Evolutionary conservation across 2,329 filamentous ascomycete species (phyloP).

Genomic region (Lachnellula occidentalis): DNA sequence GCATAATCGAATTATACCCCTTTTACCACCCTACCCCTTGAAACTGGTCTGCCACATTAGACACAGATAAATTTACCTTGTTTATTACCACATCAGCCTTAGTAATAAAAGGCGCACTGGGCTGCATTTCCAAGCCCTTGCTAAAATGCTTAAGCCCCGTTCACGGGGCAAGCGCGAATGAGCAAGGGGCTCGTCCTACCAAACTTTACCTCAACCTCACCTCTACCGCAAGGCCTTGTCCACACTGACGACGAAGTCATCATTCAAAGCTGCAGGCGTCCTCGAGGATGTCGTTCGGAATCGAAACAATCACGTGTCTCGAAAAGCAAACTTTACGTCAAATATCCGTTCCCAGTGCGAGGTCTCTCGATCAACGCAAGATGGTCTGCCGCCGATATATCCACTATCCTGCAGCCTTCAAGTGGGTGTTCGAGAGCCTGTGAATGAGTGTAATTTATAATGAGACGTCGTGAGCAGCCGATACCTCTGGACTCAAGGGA

Average conservation of each 20-base stretch:
- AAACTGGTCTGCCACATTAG: no score
- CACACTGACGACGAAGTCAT: background rate
- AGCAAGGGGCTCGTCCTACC: background rate
- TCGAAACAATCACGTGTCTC: background rate
- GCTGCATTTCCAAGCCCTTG: background rate
- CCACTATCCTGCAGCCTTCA: no score
- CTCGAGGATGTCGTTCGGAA: background rate
- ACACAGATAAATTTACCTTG: background rate
- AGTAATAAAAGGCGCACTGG: background rate
- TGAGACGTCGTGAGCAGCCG: background rate
- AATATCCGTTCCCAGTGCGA: no score
- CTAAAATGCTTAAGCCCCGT: background rate
- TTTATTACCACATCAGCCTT: background rate
- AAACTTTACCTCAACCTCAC: slow-evolving; percentile 1
- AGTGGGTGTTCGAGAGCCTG: no score
- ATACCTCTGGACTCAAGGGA: background rate
- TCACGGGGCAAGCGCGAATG: background rate
- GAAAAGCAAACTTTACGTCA: background rate
- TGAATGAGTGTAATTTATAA: background rate
- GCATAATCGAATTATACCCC: background rate
- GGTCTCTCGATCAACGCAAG: no score
- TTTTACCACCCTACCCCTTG: no score
- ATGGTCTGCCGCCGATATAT: no score
- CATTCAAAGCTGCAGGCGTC: background rate
- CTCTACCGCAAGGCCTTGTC: background rate